Conservation (phyloP, 176 grass and related monocot species). For the Carex cristatella region DNA sequence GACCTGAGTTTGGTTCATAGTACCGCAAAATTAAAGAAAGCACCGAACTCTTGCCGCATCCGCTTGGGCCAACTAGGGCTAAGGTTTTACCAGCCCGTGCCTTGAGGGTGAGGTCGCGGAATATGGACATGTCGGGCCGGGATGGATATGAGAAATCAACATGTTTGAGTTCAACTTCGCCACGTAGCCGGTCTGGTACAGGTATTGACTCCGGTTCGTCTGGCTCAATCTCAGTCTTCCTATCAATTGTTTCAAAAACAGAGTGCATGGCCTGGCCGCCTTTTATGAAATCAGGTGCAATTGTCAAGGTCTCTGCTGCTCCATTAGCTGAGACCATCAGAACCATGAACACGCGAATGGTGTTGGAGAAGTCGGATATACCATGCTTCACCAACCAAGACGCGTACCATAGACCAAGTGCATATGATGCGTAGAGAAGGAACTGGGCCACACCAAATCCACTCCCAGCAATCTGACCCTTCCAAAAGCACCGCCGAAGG, state of each 20-base stretch:
- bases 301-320: slow-evolving; percentile 81
- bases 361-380: slow-evolving; percentile 78
- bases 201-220: slow-evolving; percentile 63
- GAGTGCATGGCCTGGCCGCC: slow-evolving; percentile 83
- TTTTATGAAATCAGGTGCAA: slow-evolving; percentile 86
- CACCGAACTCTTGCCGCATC: slow-evolving; percentile 93
- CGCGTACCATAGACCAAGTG: slow-evolving; percentile 72
- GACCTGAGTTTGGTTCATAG: slow-evolving; percentile 76
- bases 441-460: slow-evolving; percentile 92
- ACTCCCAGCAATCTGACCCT: slow-evolving; percentile 73
- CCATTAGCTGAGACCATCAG: slow-evolving; percentile 95
- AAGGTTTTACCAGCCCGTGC: slow-evolving; percentile 70
- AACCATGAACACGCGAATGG: slow-evolving; percentile 97
- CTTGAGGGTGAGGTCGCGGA: slow-evolving; percentile 64
- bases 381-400: slow-evolving; percentile 86
- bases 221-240: slow-evolving; percentile 67
- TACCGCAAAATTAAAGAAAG: slow-evolving; percentile 59
- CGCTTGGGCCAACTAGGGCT: slow-evolving; percentile 72
- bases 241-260: slow-evolving; percentile 76
- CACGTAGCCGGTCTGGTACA: slow-evolving; percentile 41
- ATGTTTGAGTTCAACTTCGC: slow-evolving; percentile 78
- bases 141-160: slow-evolving; percentile 73
- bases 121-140: slow-evolving; percentile 64
- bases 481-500: slow-evolving; percentile 86
- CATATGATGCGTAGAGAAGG: slow-evolving; percentile 82